Conservation (phyloP, 2,329 filamentous ascomycete species). For the Pseudogymnoascus sp. region DNA sequence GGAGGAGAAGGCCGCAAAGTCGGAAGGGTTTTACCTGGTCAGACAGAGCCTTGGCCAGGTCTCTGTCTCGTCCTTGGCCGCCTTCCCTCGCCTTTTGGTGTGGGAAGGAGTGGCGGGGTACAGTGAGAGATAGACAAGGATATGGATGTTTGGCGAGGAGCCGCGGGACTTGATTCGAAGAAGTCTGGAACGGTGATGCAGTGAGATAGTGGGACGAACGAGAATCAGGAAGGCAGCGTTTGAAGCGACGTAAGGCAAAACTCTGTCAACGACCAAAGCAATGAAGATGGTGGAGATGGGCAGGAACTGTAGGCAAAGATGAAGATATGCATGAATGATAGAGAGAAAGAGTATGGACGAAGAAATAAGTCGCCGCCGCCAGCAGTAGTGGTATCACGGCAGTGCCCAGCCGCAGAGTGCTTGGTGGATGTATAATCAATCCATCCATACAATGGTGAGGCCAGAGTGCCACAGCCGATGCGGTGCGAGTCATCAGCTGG, state of each 20-base stretch:
- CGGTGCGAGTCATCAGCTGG: constrained; percentile 6
- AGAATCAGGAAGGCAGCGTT: background rate
- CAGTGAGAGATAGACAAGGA: constrained; percentile 1
- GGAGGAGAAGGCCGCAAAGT: background rate
- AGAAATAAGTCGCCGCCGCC: background rate
- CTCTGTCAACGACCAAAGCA: background rate
- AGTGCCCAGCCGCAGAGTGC: background rate
- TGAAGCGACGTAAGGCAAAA: background rate
- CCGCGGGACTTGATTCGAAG: constrained; percentile 2
- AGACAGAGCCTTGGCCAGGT: background rate
- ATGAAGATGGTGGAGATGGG: background rate
- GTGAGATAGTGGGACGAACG: background rate
- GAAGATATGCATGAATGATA: background rate
- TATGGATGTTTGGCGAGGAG: background rate
- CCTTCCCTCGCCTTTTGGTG: background rate
- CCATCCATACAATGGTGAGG: background rate
- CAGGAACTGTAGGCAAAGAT: background rate
- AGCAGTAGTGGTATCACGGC: background rate
- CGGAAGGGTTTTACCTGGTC: background rate
- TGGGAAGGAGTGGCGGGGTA: background rate
- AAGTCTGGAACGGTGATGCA: background rate
- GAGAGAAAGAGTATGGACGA: background rate
- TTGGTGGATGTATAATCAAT: background rate
- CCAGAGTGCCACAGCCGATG: background rate
- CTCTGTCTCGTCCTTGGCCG: background rate